Evolutionary conservation across 1,139 yeast species (phyloP).

Genomic region (Candida mesenterica): DNA sequence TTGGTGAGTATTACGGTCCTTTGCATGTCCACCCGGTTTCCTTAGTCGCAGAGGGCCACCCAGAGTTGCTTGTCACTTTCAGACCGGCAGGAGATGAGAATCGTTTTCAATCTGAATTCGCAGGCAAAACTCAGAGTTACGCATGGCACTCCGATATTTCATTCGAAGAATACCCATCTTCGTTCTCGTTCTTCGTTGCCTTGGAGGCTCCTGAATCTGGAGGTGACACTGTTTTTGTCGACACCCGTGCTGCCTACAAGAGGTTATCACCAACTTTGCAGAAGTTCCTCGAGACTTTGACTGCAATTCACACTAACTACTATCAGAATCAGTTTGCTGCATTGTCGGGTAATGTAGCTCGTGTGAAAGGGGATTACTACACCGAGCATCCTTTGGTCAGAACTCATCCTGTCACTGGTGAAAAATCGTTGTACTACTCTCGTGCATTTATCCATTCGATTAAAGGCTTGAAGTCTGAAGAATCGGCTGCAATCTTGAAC

Average conservation of each 20-base stretch:
- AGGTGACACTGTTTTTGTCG: constrained; percentile 35
- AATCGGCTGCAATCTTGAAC: constrained; percentile 22
- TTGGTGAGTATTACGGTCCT: constrained; percentile 32
- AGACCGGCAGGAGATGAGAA: constrained; percentile 28
- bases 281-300: constrained; percentile 27
- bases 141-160: constrained; percentile 34
- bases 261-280: constrained; percentile 31
- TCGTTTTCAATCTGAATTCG: constrained; percentile 22
- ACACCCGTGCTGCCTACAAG: constrained; percentile 31
- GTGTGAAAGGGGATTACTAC: constrained; percentile 22
- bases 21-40: constrained; percentile 34
- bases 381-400: constrained; percentile 31
- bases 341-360: constrained; percentile 15
- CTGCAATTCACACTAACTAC: constrained; percentile 25
- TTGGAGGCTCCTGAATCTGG: constrained; percentile 33
- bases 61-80: constrained; percentile 31
- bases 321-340: constrained; percentile 21
- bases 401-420: constrained; percentile 31
- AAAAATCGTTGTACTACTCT: constrained; percentile 23
- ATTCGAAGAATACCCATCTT: constrained; percentile 31
- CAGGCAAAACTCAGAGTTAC: constrained; percentile 15
- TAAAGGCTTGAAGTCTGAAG: constrained; percentile 23
- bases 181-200: constrained; percentile 31
- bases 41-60: constrained; percentile 25
- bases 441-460: constrained; percentile 23